phyloP scores from a whole-genome alignment of 768 basidiomycete species.

The Rossbeevera mucosa region DNA sequence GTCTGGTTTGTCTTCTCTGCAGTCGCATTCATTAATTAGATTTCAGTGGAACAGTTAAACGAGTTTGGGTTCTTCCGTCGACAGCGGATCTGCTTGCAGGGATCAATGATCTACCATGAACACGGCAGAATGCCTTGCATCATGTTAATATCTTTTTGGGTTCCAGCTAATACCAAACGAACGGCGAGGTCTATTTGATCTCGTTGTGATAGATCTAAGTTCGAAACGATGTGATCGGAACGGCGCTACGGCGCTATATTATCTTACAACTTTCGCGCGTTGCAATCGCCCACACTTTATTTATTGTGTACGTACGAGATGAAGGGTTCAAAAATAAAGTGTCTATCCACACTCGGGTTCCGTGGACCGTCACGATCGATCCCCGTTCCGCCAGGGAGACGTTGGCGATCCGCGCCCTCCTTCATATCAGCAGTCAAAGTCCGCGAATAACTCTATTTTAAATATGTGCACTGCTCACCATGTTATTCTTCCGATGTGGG shows the following conservation, averaged over 20 bases:
- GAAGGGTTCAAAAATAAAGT: neutral
- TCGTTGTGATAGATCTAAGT: conserved; percentile 1
- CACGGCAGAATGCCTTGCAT: no score
- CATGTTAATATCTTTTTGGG: neutral
- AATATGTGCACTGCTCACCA: neutral
- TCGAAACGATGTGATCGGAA: neutral
- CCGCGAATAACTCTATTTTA: conserved; percentile 8
- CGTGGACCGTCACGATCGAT: conserved; percentile 4
- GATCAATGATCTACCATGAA: no score
- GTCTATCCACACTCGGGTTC: neutral
- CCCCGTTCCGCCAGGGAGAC: neutral
- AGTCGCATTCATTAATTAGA: no score
- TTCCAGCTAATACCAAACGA: neutral
- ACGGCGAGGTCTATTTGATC: neutral
- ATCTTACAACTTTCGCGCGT: neutral
- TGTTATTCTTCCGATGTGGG: neutral
- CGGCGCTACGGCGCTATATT: neutral
- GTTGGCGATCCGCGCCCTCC: conserved; percentile 16
- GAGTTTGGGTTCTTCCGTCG: neutral
- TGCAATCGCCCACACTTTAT: neutral
- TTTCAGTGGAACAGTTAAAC: neutral
- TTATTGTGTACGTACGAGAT: neutral
- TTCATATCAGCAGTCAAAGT: neutral
- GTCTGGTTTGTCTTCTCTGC: no score
- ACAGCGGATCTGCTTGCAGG: neutral